phyloP scores from a whole-genome alignment of 2,329 filamentous ascomycete genomes.

The Claviceps purpurea region DNA sequence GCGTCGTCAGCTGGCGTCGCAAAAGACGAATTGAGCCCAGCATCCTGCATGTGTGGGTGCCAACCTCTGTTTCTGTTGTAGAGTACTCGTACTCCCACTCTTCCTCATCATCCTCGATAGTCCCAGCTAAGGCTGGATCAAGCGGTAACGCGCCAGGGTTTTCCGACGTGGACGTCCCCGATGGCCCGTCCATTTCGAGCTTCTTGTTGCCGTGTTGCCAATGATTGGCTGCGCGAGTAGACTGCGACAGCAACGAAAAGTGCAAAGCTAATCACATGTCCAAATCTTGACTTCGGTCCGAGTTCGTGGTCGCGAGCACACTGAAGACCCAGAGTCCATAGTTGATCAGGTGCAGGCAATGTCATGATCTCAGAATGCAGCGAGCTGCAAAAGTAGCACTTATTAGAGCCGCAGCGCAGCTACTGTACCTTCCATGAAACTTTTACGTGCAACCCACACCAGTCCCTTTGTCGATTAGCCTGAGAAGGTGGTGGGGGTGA shows the following conservation, averaged over 20 bases:
- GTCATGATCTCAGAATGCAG: not conserved
- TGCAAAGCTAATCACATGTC: not conserved
- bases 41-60: not conserved
- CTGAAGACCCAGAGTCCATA: not conserved
- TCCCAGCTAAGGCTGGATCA: conserved; percentile 15
- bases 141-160: conserved; percentile 15
- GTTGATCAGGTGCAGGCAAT: not conserved
- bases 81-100: conserved; percentile 60
- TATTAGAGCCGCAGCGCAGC: not conserved
- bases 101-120: conserved; percentile 32
- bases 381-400: too few relatives aligned
- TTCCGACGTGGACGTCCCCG: conserved; percentile 6
- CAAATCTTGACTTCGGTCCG: not conserved
- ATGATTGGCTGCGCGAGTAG: not conserved
- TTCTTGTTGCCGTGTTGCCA: not conserved
- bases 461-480: not conserved
- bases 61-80: conserved; percentile 46
- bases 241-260: not conserved
- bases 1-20: not conserved
- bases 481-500: not conserved
- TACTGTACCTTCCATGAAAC: not conserved
- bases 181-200: conserved; percentile 1
- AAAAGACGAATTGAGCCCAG: not conserved
- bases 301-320: not conserved
- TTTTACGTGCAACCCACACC: not conserved